A percentile compares a stretch with the other conserved stretches of the same genome.
Evolutionary conservation across 1,139 yeast species (phyloP).

Genomic region (Pichia sp.): DNA sequence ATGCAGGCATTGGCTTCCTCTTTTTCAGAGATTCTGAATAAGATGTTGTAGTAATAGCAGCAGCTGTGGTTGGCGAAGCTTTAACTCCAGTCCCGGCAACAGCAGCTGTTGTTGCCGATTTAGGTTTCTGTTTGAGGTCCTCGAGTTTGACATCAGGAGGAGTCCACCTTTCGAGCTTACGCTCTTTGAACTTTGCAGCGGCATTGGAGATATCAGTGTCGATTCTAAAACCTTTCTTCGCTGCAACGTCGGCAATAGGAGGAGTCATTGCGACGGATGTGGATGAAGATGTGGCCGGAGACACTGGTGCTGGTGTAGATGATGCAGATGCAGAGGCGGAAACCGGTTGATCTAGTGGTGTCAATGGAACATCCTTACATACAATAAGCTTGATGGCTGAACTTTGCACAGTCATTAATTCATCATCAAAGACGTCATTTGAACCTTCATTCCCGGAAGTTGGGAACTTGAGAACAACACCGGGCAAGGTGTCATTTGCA

Average conservation of each 20-base stretch:
- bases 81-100: background rate
- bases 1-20: too few species aligned
- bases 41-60: too few species aligned
- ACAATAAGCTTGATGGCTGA: slow-evolving; percentile 62
- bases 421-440: slow-evolving; percentile 20
- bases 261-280: slow-evolving; percentile 1
- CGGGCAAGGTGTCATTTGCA: slow-evolving; percentile 30
- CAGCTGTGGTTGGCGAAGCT: background rate
- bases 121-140: background rate
- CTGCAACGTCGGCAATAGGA: slow-evolving; percentile 2
- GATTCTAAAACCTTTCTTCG: too few species aligned
- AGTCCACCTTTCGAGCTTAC: slow-evolving; percentile 78
- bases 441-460: slow-evolving; percentile 25
- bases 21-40: too few species aligned
- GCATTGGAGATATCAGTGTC: slow-evolving; percentile 68
- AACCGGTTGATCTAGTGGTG: slow-evolving; percentile 2
- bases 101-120: background rate
- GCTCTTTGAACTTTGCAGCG: slow-evolving; percentile 45
- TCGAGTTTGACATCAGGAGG: slow-evolving; percentile 1
- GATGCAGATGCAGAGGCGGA: slow-evolving; percentile 4
- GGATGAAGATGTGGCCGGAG: slow-evolving; percentile 2
- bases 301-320: slow-evolving; percentile 3
- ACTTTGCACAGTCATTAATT: slow-evolving; percentile 40
- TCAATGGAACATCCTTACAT: slow-evolving; percentile 37
- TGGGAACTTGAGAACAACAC: slow-evolving; percentile 45